Evolutionary conservation across 805 yeast genomes (phyloP).

Genomic region (Sugiyamaella americana): DNA sequence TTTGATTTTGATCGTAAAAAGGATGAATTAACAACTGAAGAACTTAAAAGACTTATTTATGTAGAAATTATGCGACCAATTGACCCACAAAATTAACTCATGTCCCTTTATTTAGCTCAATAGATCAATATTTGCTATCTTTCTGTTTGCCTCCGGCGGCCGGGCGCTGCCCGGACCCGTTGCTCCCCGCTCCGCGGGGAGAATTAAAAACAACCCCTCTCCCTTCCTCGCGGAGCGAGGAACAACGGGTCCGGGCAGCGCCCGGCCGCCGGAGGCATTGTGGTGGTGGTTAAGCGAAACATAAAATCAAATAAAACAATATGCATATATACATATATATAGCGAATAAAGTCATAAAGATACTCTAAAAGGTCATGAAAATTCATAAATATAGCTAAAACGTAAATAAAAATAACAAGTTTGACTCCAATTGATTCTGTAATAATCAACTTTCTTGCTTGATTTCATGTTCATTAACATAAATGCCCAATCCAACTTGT

Average conservation of each 20-base stretch:
- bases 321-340: neutral
- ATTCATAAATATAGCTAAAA: too few species aligned
- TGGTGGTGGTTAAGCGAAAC: too few species aligned
- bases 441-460: too few species aligned
- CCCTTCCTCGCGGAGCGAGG: neutral
- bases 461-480: neutral
- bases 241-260: neutral
- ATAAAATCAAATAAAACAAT: neutral
- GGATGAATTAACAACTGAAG: constrained; percentile 68
- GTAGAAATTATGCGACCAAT: constrained; percentile 59
- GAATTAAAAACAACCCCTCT: too few species aligned
- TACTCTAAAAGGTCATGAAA: too few species aligned
- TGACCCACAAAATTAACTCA: neutral
- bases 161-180: neutral
- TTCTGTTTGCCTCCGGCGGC: neutral
- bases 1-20: constrained; percentile 84
- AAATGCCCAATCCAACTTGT: neutral
- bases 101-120: too few species aligned
- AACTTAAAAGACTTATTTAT: constrained; percentile 70
- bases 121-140: too few species aligned
- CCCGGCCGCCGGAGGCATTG: neutral
- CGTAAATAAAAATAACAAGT: too few species aligned
- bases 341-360: neutral
- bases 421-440: too few species aligned
- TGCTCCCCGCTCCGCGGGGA: neutral